phyloP scores from a whole-genome alignment of 257 asterid genomes.

The Lithospermum erythrorhizon region DNA sequence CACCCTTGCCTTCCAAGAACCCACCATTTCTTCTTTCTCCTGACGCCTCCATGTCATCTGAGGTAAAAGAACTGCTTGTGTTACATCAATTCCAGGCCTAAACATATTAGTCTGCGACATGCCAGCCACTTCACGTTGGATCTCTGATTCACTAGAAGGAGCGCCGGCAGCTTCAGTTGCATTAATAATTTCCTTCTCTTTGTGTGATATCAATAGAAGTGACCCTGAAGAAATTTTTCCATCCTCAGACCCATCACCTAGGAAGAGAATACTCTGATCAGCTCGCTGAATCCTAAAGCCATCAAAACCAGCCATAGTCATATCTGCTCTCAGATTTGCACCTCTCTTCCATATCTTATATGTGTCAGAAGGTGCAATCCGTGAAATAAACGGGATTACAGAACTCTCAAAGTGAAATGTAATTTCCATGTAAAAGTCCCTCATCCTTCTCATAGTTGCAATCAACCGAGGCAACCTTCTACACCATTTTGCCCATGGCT shows the following conservation, averaged over 20 bases:
- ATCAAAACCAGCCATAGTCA: constrained; percentile 3
- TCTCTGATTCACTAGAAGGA: not conserved
- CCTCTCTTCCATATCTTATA: constrained; percentile 2
- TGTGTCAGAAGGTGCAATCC: not conserved
- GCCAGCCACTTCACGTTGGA: not conserved
- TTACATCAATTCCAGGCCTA: constrained; percentile 4
- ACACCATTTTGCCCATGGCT: constrained; percentile 4
- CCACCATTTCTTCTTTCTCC: constrained; percentile 1
- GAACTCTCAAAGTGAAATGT: constrained; percentile 1
- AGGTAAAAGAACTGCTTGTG: not conserved
- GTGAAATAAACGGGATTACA: constrained; percentile 2
- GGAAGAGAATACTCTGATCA: not conserved
- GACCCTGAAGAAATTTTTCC: not conserved
- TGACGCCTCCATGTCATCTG: constrained; percentile 2
- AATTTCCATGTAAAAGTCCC: constrained; percentile 3
- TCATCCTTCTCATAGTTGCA: not conserved
- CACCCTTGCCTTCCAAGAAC: constrained; percentile 1
- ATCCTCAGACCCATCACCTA: constrained; percentile 1
- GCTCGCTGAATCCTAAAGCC: constrained; percentile 1
- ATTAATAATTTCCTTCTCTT: constrained; percentile 1
- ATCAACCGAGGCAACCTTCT: constrained; percentile 1
- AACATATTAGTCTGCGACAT: constrained; percentile 1
- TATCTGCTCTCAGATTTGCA: constrained; percentile 2
- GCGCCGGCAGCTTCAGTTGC: not conserved
- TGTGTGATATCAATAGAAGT: not conserved